A percentile compares a stretch with the other conserved stretches of the same genome.
phyloP scores from a whole-genome alignment of 2,329 filamentous ascomycete genomes.

The Ambrosiella cleistominuta region DNA sequence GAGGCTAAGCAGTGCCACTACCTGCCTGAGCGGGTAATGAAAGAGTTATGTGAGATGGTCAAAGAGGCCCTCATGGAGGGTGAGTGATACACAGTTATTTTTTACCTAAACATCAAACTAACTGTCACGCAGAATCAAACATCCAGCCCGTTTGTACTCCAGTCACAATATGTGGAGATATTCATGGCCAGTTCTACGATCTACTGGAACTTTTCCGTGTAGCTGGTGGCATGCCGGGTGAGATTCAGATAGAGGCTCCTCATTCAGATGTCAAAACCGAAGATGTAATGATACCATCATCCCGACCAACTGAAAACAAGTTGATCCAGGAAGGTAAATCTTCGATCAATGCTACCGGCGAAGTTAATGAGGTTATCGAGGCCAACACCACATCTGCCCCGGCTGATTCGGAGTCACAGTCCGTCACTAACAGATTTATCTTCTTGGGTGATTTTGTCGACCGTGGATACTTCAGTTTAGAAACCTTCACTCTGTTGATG shows the following conservation, averaged over 20 bases:
- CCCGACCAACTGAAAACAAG: conserved; percentile 70
- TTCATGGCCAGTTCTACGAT: conserved; percentile 98
- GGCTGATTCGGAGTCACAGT: conserved; percentile 25
- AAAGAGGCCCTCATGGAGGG: conserved; percentile 99
- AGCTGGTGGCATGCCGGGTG: conserved; percentile 87
- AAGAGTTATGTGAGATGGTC: conserved; percentile 94
- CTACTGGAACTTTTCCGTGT: conserved; percentile 92
- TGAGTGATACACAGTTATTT: conserved; percentile 21
- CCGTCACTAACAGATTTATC: conserved; percentile 38
- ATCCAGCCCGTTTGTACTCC: conserved; percentile 96
- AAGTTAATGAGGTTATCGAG: conserved; percentile 18
- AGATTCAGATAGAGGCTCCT: conserved; percentile 39
- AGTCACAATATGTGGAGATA: conserved; percentile 93
- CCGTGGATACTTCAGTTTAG: conserved; percentile 89
- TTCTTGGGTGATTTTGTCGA: conserved; percentile 86
- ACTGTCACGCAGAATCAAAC: conserved; percentile 57
- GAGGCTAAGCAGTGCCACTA: conserved; percentile 96
- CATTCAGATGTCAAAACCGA: conserved; percentile 70
- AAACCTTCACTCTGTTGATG: conserved; percentile 93
- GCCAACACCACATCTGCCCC: conserved; percentile 10
- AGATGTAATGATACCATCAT: conserved; percentile 70
- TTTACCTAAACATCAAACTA: background rate
- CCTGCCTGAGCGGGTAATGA: conserved; percentile 91
- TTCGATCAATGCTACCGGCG: conserved; percentile 27
- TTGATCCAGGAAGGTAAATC: conserved; percentile 49